A percentile compares a stretch with the other conserved stretches of the same genome.
These are phyloP conservation scores for Drosera capensis DNA, from an alignment of 148 eudicot genomes.

Conservation along the genomic window DNA sequence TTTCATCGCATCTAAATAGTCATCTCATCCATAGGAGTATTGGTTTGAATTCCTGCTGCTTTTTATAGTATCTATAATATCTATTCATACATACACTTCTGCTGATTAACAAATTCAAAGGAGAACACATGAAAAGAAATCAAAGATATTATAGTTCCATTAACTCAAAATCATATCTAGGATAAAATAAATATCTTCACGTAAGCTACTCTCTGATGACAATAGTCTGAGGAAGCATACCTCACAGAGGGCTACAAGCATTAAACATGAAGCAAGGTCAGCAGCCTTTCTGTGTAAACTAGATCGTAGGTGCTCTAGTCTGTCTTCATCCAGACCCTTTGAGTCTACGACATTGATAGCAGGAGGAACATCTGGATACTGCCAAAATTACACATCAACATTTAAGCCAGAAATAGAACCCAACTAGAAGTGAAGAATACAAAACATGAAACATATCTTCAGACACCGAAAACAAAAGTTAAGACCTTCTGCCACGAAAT, in stretches of 20 bases:
- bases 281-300: slow-evolving; percentile 38
- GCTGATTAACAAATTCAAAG: too few species aligned
- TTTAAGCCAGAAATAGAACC: slow-evolving; percentile 2
- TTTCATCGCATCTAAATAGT: too few species aligned
- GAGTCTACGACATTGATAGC: slow-evolving; percentile 44
- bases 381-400: slow-evolving; percentile 20
- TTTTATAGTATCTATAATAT: too few species aligned
- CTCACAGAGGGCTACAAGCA: slow-evolving; percentile 95
- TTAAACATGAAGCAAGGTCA: slow-evolving; percentile 66
- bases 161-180: too few species aligned
- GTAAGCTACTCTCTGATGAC: too few species aligned
- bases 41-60: too few species aligned
- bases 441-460: not conserved
- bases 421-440: not conserved
- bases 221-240: slow-evolving; percentile 33
- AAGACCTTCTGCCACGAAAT: too few species aligned
- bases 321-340: slow-evolving; percentile 78
- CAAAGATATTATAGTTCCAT: too few species aligned
- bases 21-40: too few species aligned
- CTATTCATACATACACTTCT: too few species aligned
- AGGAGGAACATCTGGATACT: slow-evolving; percentile 92
- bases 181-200: too few species aligned
- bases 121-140: too few species aligned
- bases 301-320: slow-evolving; percentile 39
- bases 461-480: not conserved